Evolutionary conservation across 345 rosid species (phyloP).

Genomic region (Rhodomyrtus tomentosa): DNA sequence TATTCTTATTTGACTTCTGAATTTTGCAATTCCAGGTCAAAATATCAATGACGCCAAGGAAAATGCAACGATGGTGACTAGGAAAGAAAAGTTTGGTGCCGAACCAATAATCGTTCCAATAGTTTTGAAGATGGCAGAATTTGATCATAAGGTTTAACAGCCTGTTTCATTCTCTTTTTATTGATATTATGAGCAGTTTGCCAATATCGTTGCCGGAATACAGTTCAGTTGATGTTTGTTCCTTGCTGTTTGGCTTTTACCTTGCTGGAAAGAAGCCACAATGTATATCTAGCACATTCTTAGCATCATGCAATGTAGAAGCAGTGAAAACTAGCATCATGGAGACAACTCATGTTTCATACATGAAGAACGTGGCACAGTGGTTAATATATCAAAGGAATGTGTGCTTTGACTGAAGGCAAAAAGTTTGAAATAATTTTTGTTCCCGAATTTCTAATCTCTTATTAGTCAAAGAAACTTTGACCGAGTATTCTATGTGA

Average conservation of each 20-base stretch:
- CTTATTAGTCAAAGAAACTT: not conserved
- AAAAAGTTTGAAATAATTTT: not conserved
- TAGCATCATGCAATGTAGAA: not conserved
- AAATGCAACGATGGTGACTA: constrained; percentile 10
- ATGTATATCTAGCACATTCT: not conserved
- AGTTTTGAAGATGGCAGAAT: constrained; percentile 85
- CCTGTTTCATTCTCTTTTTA: not conserved
- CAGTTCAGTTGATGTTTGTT: not conserved
- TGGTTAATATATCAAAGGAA: not conserved
- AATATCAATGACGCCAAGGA: constrained; percentile 18
- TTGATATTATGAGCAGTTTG: not conserved
- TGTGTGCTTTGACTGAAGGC: not conserved
- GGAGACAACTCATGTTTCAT: not conserved
- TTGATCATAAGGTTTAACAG: constrained; percentile 82
- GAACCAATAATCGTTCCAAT: constrained; percentile 81
- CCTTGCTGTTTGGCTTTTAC: not conserved
- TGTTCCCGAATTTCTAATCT: not conserved
- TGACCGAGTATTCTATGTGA: not conserved
- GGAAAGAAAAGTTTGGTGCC: constrained; percentile 55
- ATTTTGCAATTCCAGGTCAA: constrained; percentile 26
- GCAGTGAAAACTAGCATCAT: not conserved
- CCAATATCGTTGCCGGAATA: not conserved
- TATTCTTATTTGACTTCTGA: not conserved
- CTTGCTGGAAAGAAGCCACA: not conserved
- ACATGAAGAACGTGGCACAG: not conserved